Conservation (phyloP, 345 rosid species). For the Hevea brasiliensis region DNA sequence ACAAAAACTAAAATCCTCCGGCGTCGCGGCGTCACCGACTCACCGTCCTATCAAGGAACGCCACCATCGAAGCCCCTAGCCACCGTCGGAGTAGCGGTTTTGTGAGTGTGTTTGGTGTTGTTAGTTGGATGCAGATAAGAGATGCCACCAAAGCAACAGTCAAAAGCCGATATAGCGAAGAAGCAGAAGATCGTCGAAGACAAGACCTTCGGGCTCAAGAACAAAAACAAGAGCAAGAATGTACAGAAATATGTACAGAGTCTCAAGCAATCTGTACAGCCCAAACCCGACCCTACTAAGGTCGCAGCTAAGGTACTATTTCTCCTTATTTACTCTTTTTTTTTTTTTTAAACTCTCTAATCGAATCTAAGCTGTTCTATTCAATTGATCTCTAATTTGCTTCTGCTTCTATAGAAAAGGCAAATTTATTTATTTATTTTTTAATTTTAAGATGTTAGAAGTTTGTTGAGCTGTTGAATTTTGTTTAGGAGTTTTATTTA, state of each 20-base stretch:
- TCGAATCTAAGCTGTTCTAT: neutral
- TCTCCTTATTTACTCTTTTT: neutral
- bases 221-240: conserved; percentile 92
- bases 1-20: too few species aligned
- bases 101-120: neutral
- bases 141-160: conserved; percentile 91
- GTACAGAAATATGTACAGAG: conserved; percentile 91
- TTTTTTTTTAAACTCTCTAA: neutral
- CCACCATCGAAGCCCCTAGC: neutral
- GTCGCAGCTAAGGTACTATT: conserved; percentile 65
- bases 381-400: neutral
- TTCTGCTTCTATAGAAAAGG: neutral
- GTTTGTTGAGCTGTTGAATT: conserved; percentile 1
- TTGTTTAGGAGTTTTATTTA: too few species aligned
- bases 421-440: too few species aligned
- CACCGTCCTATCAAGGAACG: neutral
- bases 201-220: conserved; percentile 90
- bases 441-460: too few species aligned
- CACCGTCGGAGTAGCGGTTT: neutral
- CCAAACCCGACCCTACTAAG: conserved; percentile 67
- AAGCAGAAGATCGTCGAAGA: conserved; percentile 94
- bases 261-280: conserved; percentile 78
- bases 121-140: conserved; percentile 43
- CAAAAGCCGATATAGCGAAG: conserved; percentile 84
- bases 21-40: neutral